A percentile compares a stretch with the other conserved stretches of the same genome.
These are phyloP conservation scores for Stylonectria norvegica DNA, from an alignment of 2,329 filamentous ascomycete species.

Conservation along the genomic window DNA sequence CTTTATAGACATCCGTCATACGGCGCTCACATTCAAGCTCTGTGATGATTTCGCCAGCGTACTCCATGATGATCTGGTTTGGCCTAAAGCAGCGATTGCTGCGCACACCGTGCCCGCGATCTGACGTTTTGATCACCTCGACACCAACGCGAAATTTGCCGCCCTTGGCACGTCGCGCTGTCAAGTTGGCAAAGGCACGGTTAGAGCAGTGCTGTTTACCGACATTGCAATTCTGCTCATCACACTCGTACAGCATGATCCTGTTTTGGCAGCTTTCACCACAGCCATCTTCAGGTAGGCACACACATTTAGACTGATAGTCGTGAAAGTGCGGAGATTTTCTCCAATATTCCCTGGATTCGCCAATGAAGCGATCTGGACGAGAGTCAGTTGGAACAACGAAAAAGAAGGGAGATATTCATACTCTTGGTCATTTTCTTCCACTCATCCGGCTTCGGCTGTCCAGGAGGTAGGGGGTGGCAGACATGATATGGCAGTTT, in stretches of 20 bases:
- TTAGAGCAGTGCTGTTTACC: constrained; percentile 75
- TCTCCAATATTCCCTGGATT: constrained; percentile 77
- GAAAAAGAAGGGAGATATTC: constrained; percentile 10
- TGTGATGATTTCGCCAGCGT: constrained; percentile 96
- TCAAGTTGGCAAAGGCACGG: constrained; percentile 79
- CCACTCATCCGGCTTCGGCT: constrained; percentile 92
- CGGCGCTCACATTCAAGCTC: constrained; percentile 88
- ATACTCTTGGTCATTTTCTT: constrained; percentile 85
- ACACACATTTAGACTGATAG: constrained; percentile 75
- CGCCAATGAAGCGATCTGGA: constrained; percentile 83
- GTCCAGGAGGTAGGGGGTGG: constrained; percentile 77
- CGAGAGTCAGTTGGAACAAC: constrained; percentile 25
- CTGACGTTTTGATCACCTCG: constrained; percentile 85
- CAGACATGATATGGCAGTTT: constrained; percentile 88
- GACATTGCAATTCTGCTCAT: constrained; percentile 81
- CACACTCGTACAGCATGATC: constrained; percentile 97
- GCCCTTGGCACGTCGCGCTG: constrained; percentile 69
- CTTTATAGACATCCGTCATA: constrained; percentile 90
- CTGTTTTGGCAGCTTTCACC: constrained; percentile 89
- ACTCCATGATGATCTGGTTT: constrained; percentile 96
- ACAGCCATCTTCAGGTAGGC: constrained; percentile 74
- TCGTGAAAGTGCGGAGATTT: constrained; percentile 71
- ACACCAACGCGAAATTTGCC: constrained; percentile 90
- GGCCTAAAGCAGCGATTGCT: constrained; percentile 83
- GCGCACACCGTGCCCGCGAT: constrained; percentile 87